A percentile compares a stretch with the other conserved stretches of the same genome.
These are phyloP conservation scores for Sclerotinia subarctica DNA, from an alignment of 2,329 filamentous ascomycete genomes.

Conservation along the genomic window DNA sequence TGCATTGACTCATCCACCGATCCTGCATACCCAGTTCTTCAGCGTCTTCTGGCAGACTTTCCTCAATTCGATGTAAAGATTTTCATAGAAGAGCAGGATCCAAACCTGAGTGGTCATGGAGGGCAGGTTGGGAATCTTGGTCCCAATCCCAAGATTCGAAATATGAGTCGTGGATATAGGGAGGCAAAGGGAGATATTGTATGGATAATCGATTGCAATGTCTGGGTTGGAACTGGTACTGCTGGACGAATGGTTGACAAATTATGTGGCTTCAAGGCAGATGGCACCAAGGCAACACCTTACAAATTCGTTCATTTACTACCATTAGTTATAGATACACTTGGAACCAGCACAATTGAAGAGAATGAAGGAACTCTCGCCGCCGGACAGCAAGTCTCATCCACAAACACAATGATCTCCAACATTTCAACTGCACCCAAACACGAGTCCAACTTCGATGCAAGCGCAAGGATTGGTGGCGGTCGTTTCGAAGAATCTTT, in stretches of 20 bases:
- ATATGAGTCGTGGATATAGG: constrained; percentile 88
- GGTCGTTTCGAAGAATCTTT: constrained; percentile 92
- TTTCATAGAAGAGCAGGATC: constrained; percentile 79
- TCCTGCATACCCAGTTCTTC: constrained; percentile 71
- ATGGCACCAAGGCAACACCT: constrained; percentile 50
- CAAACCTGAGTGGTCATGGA: constrained; percentile 55
- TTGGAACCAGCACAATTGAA: constrained; percentile 40
- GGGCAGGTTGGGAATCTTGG: constrained; percentile 62
- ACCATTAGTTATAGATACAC: constrained; percentile 79
- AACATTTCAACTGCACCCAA: constrained; percentile 33
- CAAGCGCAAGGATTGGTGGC: constrained; percentile 52
- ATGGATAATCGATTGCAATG: constrained; percentile 95
- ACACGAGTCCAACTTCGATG: constrained; percentile 29
- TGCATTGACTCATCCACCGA: constrained; percentile 76
- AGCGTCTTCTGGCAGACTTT: constrained; percentile 70
- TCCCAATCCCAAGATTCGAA: constrained; percentile 97
- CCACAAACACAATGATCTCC: constrained; percentile 37
- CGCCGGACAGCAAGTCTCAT: constrained; percentile 29
- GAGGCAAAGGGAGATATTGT: constrained; percentile 85
- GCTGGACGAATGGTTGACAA: constrained; percentile 86
- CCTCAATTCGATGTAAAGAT: constrained; percentile 67
- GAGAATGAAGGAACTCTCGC: constrained; percentile 32
- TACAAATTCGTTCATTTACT: constrained; percentile 96
- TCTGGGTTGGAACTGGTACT: constrained; percentile 81
- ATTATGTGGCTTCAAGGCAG: constrained; percentile 64